Evolutionary conservation across 1,284 basidiomycete genomes (phyloP).

Genomic region (Microbotryum saponariae): DNA sequence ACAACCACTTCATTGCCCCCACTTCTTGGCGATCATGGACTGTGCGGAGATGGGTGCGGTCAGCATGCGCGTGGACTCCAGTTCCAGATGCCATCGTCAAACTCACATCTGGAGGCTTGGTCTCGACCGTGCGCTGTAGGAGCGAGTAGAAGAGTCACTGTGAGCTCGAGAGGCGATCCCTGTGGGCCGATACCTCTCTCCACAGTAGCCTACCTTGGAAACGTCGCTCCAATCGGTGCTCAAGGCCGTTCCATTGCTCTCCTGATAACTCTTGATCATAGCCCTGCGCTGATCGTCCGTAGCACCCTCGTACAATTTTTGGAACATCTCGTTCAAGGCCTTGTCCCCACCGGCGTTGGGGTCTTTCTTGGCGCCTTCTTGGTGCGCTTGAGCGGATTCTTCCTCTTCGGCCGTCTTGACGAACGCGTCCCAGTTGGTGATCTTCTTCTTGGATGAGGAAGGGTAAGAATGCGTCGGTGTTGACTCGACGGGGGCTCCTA

Average conservation of each 20-base stretch:
- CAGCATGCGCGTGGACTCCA: background rate
- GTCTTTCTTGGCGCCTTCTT: conserved; percentile 55
- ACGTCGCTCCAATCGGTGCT: conserved; percentile 93
- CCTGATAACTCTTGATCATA: conserved; percentile 88
- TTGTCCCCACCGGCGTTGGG: conserved; percentile 71
- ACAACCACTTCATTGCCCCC: conserved; percentile 6
- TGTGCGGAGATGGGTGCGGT: background rate
- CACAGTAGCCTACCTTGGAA: conserved; percentile 46
- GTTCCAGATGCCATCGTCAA: background rate
- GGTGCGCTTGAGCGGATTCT: conserved; percentile 44
- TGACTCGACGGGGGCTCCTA: background rate
- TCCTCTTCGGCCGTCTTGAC: conserved; percentile 53
- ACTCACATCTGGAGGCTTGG: conserved; percentile 32
- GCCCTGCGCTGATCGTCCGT: conserved; percentile 79
- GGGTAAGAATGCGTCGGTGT: conserved; percentile 33
- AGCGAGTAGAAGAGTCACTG: no score
- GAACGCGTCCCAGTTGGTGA: conserved; percentile 76
- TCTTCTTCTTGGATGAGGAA: conserved; percentile 39
- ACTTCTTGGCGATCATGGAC: conserved; percentile 35
- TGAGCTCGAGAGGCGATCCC: background rate
- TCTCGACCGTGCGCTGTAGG: conserved; percentile 25
- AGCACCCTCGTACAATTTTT: conserved; percentile 61
- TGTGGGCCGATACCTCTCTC: background rate
- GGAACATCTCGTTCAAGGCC: conserved; percentile 43
- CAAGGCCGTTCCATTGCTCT: conserved; percentile 59